Conservation (phyloP, 768 basidiomycete species). For the Amanita rimosa region DNA sequence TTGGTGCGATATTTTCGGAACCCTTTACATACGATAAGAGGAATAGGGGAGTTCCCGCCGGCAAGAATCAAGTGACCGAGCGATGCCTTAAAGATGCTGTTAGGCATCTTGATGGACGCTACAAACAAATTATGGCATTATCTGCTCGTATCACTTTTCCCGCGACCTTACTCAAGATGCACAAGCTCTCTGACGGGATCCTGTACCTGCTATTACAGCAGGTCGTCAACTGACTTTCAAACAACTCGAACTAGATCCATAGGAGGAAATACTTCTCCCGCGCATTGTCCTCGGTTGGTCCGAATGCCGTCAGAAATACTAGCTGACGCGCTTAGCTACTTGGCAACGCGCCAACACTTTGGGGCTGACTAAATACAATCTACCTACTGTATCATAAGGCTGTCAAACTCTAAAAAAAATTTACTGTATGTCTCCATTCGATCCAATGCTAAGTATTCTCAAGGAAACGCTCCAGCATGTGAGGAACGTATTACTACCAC, state of each 20-base stretch:
- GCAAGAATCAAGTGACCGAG: slow-evolving; percentile 6
- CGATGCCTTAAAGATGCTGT: slow-evolving; percentile 13
- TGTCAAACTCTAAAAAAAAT: slow-evolving; percentile 1
- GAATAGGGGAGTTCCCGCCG: slow-evolving; percentile 1
- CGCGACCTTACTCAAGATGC: slow-evolving; percentile 25
- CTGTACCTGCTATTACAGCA: slow-evolving; percentile 26
- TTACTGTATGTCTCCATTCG: neutral
- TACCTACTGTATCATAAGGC: neutral
- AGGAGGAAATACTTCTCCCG: neutral
- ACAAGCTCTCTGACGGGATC: slow-evolving; percentile 26
- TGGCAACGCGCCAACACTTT: neutral
- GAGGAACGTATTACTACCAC: too few relatives aligned
- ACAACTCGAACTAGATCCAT: neutral
- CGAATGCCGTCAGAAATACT: neutral
- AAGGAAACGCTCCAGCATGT: too few relatives aligned
- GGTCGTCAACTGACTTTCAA: slow-evolving; percentile 11
- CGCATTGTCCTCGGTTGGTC: slow-evolving; percentile 1
- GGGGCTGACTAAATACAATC: neutral
- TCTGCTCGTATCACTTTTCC: slow-evolving; percentile 20
- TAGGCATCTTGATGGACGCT: slow-evolving; percentile 17
- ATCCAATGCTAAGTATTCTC: neutral
- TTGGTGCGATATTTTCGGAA: slow-evolving; percentile 10
- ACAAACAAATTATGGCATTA: slow-evolving; percentile 18
- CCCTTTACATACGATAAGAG: slow-evolving; percentile 4
- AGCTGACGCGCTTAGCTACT: neutral